These are phyloP conservation scores for Pseudogymnoascus sp. DNA, from an alignment of 2,329 filamentous ascomycete species.

Conservation along the genomic window DNA sequence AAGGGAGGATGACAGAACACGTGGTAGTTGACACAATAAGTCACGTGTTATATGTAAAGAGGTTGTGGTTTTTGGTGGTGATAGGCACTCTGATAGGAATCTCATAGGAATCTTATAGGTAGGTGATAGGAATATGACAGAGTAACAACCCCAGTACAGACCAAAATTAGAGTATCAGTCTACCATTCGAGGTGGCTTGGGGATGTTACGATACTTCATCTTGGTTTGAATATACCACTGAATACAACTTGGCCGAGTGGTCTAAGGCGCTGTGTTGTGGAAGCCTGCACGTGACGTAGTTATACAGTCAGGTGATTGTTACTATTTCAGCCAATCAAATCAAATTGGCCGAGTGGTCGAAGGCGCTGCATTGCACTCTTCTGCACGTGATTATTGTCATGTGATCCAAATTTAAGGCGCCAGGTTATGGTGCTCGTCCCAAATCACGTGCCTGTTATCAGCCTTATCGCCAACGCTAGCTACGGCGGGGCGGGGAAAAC, in stretches of 20 bases:
- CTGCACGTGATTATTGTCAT: neutral
- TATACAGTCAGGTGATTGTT: neutral
- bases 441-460: neutral
- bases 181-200: too few species aligned
- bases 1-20: neutral
- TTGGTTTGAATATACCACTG: too few species aligned
- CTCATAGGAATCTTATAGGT: too few species aligned
- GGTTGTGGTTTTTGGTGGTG: neutral
- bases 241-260: neutral
- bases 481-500: constrained; percentile 11
- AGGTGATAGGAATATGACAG: too few species aligned
- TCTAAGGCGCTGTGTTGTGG: neutral
- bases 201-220: too few species aligned
- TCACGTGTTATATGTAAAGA: neutral
- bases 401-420: neutral
- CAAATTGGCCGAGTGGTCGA: neutral
- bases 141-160: too few species aligned
- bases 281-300: neutral
- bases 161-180: too few species aligned
- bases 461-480: neutral
- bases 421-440: neutral
- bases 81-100: neutral
- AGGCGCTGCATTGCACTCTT: neutral
- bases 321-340: neutral
- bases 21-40: neutral